These are phyloP conservation scores for Solanum pimpinellifolium DNA, from an alignment of 257 asterid species.

Conservation along the genomic window DNA sequence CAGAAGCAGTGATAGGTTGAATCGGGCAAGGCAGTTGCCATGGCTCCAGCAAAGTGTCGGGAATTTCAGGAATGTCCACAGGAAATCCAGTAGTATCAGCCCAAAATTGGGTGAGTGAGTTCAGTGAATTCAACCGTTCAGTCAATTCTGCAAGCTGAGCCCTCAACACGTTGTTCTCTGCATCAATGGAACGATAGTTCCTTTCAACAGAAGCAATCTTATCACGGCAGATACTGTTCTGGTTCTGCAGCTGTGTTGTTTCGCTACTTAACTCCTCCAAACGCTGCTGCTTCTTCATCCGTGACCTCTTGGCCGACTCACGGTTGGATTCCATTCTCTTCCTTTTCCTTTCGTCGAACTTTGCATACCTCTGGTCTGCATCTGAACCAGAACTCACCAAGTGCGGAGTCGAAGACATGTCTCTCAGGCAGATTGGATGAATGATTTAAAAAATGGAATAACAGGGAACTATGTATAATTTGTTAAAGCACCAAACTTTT, in stretches of 20 bases:
- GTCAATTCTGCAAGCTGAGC: constrained; percentile 70
- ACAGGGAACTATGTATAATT: neutral
- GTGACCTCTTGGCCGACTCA: constrained; percentile 71
- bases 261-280: constrained; percentile 38
- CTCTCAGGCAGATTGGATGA: neutral
- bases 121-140: constrained; percentile 58
- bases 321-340: constrained; percentile 84
- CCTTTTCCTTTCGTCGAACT: constrained; percentile 47
- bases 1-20: constrained; percentile 53
- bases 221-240: constrained; percentile 34
- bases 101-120: constrained; percentile 45
- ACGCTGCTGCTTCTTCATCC: constrained; percentile 66
- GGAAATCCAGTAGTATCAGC: constrained; percentile 52
- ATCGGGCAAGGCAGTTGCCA: constrained; percentile 80
- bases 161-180: constrained; percentile 58
- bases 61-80: constrained; percentile 60
- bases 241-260: constrained; percentile 29
- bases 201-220: constrained; percentile 30
- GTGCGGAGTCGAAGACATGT: constrained; percentile 30
- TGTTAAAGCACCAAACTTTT: neutral
- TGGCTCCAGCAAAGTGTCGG: constrained; percentile 54
- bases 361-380: constrained; percentile 20
- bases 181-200: constrained; percentile 20
- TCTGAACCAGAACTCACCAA: constrained; percentile 33
- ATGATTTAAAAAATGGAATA: neutral